Conservation (phyloP, 2,329 filamentous ascomycete species). For the Alternaria triticimaculans region DNA sequence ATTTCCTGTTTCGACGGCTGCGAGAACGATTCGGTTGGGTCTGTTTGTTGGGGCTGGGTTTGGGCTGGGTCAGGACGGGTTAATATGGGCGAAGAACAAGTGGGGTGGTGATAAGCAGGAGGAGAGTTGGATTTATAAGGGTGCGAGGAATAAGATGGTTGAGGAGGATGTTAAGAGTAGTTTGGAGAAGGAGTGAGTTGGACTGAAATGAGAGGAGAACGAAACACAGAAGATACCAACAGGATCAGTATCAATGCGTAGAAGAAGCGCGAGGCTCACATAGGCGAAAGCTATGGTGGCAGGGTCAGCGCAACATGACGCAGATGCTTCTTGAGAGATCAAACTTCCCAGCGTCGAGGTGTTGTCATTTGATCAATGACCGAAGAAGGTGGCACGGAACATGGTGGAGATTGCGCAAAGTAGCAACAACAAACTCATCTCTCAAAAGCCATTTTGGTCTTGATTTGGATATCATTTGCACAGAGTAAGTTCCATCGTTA, state of each 20-base stretch:
- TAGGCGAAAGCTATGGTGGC: background rate
- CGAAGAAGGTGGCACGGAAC: too few species aligned
- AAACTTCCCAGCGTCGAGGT: background rate
- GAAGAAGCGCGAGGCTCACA: background rate
- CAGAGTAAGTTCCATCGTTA: slow-evolving; percentile 3
- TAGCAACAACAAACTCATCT: background rate
- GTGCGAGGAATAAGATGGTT: slow-evolving; percentile 46
- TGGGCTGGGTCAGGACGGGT: slow-evolving; percentile 78
- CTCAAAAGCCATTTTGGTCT: background rate
- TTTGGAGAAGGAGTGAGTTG: slow-evolving; percentile 2
- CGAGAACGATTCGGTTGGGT: slow-evolving; percentile 76
- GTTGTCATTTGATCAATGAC: background rate
- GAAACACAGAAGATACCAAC: background rate
- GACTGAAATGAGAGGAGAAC: background rate
- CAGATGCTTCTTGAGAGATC: background rate
- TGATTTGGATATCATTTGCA: slow-evolving; percentile 9
- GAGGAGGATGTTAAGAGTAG: slow-evolving; percentile 11
- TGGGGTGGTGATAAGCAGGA: slow-evolving; percentile 59
- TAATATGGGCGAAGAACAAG: slow-evolving; percentile 73
- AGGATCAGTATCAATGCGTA: background rate
- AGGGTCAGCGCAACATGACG: background rate
- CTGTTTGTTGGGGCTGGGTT: slow-evolving; percentile 80
- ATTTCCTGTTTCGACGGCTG: slow-evolving; percentile 71
- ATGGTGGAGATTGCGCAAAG: background rate
- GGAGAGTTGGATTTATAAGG: slow-evolving; percentile 53